Evolutionary conservation across 2,329 filamentous ascomycete genomes (phyloP), one percentile per base, ranked within the genome.

Genomic region (Grosmannia clavigera): DNA sequence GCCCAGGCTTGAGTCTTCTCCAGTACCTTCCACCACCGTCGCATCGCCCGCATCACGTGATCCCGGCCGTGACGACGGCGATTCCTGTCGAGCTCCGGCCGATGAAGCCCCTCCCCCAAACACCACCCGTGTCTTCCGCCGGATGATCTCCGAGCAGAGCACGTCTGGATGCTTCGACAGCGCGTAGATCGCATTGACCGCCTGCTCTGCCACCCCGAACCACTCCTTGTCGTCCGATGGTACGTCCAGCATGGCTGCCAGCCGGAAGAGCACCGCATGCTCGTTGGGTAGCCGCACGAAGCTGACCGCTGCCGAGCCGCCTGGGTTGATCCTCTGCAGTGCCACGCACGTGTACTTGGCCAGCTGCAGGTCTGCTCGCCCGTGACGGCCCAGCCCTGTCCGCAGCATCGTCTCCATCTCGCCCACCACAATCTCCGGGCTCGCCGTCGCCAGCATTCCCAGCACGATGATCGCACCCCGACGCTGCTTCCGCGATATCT

Each of bases 261-360:
- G 79, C 67, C 87, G 87, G 4, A 80, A 77, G 33, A 96, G 77
- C 22, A 97, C 88, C 10, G 92, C 90, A 69, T 99, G 92, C 61
- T 96, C 92, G 68, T 96, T 99, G 5, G 89, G 82, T 51, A 99
- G 78, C 61, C 92, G 88, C 14, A 89, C 86, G 65, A 89, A 84
- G 65, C 80, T 74, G 65, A 80, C 74, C 10, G 78, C 72, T 7
- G 87, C 85, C 69, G 92, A 87, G 16, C 90, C 89, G 2, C 81
- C 85, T 5, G 92, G 89, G 64, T 92, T 95, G 75, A 99, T 96
- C 52, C 94, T 83, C 66, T 90, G 85, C 48, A 99, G 78, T 53
- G 95, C 94, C 67, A 97, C 87, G 72, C 94, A 99, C 0, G 94
- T 97, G 70, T 90, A 99, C 70, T 96, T 94, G 65, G 94, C 92